These are phyloP conservation scores for Diplosphaera chodatii DNA, from an alignment of 139 green algal species.

Conservation along the genomic window DNA sequence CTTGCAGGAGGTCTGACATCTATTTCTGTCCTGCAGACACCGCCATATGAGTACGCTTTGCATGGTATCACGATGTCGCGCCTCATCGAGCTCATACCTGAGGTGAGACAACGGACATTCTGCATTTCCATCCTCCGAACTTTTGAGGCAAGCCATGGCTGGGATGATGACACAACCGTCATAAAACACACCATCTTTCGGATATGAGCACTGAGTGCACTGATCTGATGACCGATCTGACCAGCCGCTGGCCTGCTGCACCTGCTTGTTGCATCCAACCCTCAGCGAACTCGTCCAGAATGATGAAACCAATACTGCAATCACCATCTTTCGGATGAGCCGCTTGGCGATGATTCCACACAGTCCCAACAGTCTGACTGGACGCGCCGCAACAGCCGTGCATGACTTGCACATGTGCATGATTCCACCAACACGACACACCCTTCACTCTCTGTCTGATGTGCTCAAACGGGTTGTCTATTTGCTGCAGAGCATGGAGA, in stretches of 20 bases:
- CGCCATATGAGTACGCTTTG: conserved; percentile 39
- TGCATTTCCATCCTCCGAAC: too few relatives aligned
- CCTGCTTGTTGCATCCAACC: not conserved
- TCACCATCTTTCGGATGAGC: conserved; percentile 45
- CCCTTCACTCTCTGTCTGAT: too few relatives aligned
- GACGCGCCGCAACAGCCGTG: not conserved
- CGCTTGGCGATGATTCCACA: conserved; percentile 20
- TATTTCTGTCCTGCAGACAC: conserved; percentile 17
- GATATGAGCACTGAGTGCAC: not conserved
- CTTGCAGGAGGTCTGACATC: too few relatives aligned
- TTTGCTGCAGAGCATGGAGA: conserved; percentile 1
- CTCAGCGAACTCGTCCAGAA: not conserved
- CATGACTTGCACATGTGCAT: conserved; percentile 11
- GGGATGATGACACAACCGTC: not conserved
- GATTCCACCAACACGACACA: conserved; percentile 19
- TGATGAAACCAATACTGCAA: conserved; percentile 23
- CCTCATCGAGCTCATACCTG: conserved; percentile 55
- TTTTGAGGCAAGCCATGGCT: not conserved
- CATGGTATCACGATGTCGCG: conserved; percentile 46
- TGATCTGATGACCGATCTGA: not conserved
- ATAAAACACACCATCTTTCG: not conserved
- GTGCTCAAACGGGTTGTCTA: conserved; percentile 4
- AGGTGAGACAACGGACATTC: conserved; percentile 29
- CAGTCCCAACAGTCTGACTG: conserved; percentile 11
- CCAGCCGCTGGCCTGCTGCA: not conserved